Evolutionary conservation across 164 flowering plant genomes (phyloP).

Genomic region (Liquidambar formosana): DNA sequence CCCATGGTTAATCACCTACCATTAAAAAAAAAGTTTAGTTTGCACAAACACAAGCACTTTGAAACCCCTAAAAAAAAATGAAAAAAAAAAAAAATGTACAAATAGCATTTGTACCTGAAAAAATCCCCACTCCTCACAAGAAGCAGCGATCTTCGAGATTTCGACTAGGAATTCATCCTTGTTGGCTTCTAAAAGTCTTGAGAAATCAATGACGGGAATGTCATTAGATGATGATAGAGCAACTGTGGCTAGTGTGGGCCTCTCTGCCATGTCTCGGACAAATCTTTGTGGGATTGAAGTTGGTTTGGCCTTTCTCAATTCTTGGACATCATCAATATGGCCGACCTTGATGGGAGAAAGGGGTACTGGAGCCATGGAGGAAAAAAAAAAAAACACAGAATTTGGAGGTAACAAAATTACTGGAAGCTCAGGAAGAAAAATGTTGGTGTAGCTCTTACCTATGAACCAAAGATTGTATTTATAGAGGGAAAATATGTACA

Average conservation of each 20-base stretch:
- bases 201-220: conserved; percentile 69
- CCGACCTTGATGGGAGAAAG: conserved; percentile 55
- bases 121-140: conserved; percentile 91
- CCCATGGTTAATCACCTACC: conserved; percentile 82
- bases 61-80: neutral
- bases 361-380: conserved; percentile 64
- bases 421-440: neutral
- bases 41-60: neutral
- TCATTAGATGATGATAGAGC: conserved; percentile 18
- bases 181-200: conserved; percentile 43
- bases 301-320: conserved; percentile 49
- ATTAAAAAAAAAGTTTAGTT: conserved; percentile 1
- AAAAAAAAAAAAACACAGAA: neutral
- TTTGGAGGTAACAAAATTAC: neutral
- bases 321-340: conserved; percentile 83
- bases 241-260: conserved; percentile 35
- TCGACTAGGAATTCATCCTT: conserved; percentile 38
- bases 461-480: conserved; percentile 3
- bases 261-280: conserved; percentile 56
- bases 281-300: conserved; percentile 61
- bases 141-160: conserved; percentile 38
- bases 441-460: neutral
- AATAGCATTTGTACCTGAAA: conserved; percentile 58
- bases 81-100: neutral
- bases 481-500: conserved; percentile 9